Conservation (phyloP, 2,329 filamentous ascomycete genomes). For the Sordariomycetes sp. region DNA sequence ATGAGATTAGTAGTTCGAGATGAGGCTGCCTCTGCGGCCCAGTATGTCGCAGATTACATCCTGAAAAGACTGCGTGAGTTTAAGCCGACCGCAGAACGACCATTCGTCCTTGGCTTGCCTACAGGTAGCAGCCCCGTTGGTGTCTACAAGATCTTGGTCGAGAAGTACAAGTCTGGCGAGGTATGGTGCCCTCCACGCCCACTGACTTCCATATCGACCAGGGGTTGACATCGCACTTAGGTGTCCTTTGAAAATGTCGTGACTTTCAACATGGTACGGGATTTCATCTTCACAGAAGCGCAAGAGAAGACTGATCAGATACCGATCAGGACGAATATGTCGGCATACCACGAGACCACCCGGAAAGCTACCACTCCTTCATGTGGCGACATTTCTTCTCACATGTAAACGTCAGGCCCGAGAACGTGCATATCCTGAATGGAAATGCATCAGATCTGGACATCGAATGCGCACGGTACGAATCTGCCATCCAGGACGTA, state of each 20-base stretch:
- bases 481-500: conserved; percentile 62
- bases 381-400: conserved; percentile 93
- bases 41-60: conserved; percentile 75
- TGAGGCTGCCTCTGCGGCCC: conserved; percentile 56
- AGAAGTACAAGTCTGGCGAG: conserved; percentile 57
- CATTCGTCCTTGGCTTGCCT: conserved; percentile 75
- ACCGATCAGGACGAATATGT: conserved; percentile 63
- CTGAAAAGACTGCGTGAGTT: conserved; percentile 74
- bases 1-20: conserved; percentile 83
- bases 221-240: conserved; percentile 23
- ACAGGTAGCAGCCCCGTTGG: conserved; percentile 74
- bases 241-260: conserved; percentile 83
- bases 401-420: conserved; percentile 69
- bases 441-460: conserved; percentile 70
- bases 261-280: conserved; percentile 69
- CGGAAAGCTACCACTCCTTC: conserved; percentile 82
- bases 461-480: conserved; percentile 70
- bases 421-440: conserved; percentile 77
- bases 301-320: not conserved
- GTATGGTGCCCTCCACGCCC: conserved; percentile 18
- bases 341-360: conserved; percentile 71
- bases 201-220: not conserved
- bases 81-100: conserved; percentile 59
- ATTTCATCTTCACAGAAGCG: too few relatives aligned
- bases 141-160: conserved; percentile 69